Base-by-base conservation (phyloP, 306 rosid species). In the Medicago arabica region DNA sequence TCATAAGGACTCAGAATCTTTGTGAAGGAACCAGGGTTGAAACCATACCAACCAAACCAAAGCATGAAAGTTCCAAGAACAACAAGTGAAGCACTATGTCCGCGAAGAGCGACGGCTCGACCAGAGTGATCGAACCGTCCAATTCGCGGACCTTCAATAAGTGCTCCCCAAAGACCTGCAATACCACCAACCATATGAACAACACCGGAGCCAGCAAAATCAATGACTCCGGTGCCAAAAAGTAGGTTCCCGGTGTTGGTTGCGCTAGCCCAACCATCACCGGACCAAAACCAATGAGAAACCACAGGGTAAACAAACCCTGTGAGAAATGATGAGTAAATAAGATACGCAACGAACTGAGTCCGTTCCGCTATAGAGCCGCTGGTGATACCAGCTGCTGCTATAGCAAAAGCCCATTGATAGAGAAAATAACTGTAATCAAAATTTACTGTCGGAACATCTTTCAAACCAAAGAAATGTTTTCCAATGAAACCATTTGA, bases 1-100 rank as follows among this genome's bases (percentile, higher is more conserved):
- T 6, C 8, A 72, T 94, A 92, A 0, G 86, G 5, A 11, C 0
- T 3, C 0, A 81, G 46, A 67, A 94, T 94, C 75, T 88, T 94
- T 19, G 9, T 80, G 3, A 94, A 94, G 1, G 98, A 94, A 18
- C 97, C 98, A 0, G 98, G 98, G 70, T 94, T 94, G 47, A 94
- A 94, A 2, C 98, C 98, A 64, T 91, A 94, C 98, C 98, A 94
- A 1, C 98, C 98, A 74, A 94, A 90, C 98, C 98, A 94, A 3
- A 94, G 96, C 75, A 94, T 78, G 62, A 94, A 94, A 0, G 96
- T 91, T 0, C 96, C 97, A 0, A 94, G 87, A 0, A 94, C 98
- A 0, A 92, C 97, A 0, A 94, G 17, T 0, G 96, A 59, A 0
- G 98, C 97, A 23, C 90, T 89, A 74, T 94, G 98, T 0, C 96